These are phyloP conservation scores for Solanum pinnatisectum DNA, from an alignment of 257 asterid species.

Conservation along the genomic window DNA sequence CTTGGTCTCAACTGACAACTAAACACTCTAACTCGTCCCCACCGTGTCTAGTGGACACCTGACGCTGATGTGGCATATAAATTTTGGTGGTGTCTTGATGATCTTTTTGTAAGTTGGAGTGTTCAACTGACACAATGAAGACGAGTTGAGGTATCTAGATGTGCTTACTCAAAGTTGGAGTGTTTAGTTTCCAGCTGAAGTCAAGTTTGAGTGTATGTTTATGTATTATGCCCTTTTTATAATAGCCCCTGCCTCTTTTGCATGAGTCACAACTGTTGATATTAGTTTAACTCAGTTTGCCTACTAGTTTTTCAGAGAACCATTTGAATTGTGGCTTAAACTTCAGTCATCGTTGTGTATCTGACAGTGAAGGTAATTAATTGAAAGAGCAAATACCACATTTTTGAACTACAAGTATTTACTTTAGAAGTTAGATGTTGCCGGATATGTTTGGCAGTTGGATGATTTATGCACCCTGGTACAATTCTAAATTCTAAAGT, in stretches of 20 bases:
- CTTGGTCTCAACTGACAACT: neutral
- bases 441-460: neutral
- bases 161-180: neutral
- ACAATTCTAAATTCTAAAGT: neutral
- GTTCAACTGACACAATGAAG: neutral
- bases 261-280: neutral
- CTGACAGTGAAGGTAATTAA: conserved; percentile 60
- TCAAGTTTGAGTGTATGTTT: neutral
- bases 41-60: neutral
- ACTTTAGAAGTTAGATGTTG: neutral
- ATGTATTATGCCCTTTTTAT: neutral
- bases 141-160: neutral
- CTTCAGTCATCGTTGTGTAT: conserved; percentile 39
- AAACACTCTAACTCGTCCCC: neutral
- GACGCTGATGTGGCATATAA: neutral
- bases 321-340: conserved; percentile 62
- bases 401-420: neutral
- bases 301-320: conserved; percentile 85
- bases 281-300: conserved; percentile 18
- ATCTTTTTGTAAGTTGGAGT: neutral
- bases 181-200: neutral
- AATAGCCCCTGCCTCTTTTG: neutral
- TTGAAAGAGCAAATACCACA: neutral
- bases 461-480: neutral
- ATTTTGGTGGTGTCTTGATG: neutral